Evolutionary conservation across 106 monocot genomes (phyloP).

Genomic region (Allium fistulosum): DNA sequence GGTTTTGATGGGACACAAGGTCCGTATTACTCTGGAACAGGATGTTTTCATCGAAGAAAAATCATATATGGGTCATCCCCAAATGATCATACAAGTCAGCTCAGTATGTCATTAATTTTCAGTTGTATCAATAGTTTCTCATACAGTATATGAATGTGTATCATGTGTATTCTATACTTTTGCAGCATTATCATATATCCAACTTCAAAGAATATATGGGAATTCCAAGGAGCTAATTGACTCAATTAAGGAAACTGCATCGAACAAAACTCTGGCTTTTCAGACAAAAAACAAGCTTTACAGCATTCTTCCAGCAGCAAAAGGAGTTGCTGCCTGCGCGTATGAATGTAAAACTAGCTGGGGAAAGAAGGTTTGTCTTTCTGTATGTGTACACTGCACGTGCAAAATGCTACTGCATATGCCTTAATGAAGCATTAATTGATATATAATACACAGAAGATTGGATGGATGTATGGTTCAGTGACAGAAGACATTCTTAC

Average conservation of each 20-base stretch:
- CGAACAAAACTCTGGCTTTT: background rate
- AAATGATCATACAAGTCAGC: background rate
- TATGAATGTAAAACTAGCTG: conserved; percentile 38
- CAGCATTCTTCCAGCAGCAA: conserved; percentile 12
- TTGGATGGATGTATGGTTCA: conserved; percentile 38
- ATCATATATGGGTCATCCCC: conserved; percentile 33
- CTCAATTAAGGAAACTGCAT: conserved; percentile 13
- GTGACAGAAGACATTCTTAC: conserved; percentile 25
- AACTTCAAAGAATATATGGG: conserved; percentile 20
- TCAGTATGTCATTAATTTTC: background rate
- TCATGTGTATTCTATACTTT: background rate
- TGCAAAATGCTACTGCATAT: background rate
- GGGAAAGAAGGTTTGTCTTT: conserved; percentile 30
- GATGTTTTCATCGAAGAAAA: conserved; percentile 49
- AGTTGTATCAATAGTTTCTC: background rate
- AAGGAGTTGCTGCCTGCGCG: conserved; percentile 17
- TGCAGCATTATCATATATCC: conserved; percentile 12
- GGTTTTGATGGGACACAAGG: conserved; percentile 44
- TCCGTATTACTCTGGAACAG: conserved; percentile 34
- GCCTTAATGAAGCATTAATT: background rate
- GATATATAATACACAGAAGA: background rate
- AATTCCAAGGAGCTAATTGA: conserved; percentile 26
- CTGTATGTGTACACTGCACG: background rate
- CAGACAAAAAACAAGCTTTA: background rate
- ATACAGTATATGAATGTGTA: background rate